Evolutionary conservation across 345 rosid species (phyloP), one percentile per base, ranked within the genome.

Genomic region (Cochlearia excelsa): DNA sequence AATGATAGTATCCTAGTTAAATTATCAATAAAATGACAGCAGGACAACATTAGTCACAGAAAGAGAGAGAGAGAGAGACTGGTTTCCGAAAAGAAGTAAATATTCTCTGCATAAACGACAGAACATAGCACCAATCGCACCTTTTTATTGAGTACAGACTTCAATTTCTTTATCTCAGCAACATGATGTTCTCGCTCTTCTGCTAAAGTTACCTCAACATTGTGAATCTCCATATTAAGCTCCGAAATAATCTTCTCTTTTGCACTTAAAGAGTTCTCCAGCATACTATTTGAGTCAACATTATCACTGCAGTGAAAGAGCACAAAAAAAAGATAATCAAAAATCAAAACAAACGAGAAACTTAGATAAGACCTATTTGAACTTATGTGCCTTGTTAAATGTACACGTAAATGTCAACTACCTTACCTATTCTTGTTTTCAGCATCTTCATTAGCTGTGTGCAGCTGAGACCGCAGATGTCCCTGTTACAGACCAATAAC

Each of bases 181-280:
- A 87, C 74, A 66, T 94, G 90, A 68, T 79, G 84, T 61, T 84
- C 99, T 55, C 95, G 88, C 74, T 84, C 97, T 79, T 68, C 65
- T 11, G 96, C 76, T 66, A 87, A 76, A 57, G 87, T 69, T 57
- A 82, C 80, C 77, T 93, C 99, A 66, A 89, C 75, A 60, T 78
- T 81, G 80, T 87, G 97, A 68, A 93, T 90, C 69, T 93, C 99
- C 82, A 77, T 79, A 59, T 89, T 93, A 64, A 93, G 82, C 77
- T 93, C 96, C 5, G 97, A 87, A 45, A 93, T 85, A 57, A 93
- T 78, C 81, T 90, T 93, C 75, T 93, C 99, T 75, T 93, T 89
- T 73, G 95, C 85, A 63, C 35, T 89, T 73, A 89, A 71, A 54
- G 97, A 89, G 69, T 81, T 93, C 78, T 93, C 99, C 63, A 89